Conservation (phyloP, 108 stramenopile species). For the Cyclotella baltica region DNA sequence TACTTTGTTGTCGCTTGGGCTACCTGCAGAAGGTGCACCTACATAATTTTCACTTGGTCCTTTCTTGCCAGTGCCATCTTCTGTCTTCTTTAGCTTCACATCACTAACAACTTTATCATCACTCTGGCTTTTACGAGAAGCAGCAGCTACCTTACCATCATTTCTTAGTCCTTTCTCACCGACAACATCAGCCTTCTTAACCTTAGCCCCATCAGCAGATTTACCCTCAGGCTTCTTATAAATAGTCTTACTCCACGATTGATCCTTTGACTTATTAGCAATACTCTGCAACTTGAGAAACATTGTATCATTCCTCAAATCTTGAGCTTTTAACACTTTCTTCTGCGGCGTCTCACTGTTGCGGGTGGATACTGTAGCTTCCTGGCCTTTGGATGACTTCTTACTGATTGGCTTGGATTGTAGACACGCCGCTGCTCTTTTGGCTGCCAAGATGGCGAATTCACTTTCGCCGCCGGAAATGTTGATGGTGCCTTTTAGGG, state of each 20-base stretch:
- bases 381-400: slow-evolving; percentile 45
- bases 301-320: slow-evolving; percentile 38
- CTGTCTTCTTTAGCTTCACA: neutral
- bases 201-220: too few relatives aligned
- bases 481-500: slow-evolving; percentile 27
- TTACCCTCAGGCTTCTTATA: too few relatives aligned
- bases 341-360: slow-evolving; percentile 9
- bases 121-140: too few relatives aligned
- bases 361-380: neutral
- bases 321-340: slow-evolving; percentile 43
- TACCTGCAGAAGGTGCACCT: neutral
- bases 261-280: slow-evolving; percentile 30
- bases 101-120: too few relatives aligned
- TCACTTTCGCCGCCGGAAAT: slow-evolving; percentile 52
- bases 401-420: slow-evolving; percentile 21
- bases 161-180: too few relatives aligned
- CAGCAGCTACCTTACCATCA: too few relatives aligned
- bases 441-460: slow-evolving; percentile 78
- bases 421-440: slow-evolving; percentile 42
- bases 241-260: slow-evolving; percentile 46
- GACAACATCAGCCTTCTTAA: too few relatives aligned
- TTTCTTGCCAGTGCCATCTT: slow-evolving; percentile 2
- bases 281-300: slow-evolving; percentile 44
- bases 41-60: neutral
- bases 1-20: neutral